Percentiles rank a stretch among this genome's conserved stretches.
These are phyloP conservation scores for Aspergillus sp. DNA, from an alignment of 2,329 filamentous ascomycete species.

Conservation along the genomic window DNA sequence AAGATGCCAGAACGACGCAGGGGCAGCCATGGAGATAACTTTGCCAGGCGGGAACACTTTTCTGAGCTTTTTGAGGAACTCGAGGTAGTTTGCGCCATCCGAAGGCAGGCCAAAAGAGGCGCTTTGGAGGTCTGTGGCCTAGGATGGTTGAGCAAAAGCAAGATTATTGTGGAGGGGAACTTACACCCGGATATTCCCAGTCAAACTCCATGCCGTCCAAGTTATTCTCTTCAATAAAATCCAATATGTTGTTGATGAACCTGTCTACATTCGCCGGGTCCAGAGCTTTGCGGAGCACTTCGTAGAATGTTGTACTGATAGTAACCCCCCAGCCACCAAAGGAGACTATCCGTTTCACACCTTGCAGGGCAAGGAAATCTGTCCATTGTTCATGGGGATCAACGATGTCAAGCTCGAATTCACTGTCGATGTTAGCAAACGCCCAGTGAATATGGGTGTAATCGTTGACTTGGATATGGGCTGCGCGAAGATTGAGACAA, in stretches of 20 bases:
- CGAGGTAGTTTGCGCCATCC: slow-evolving; percentile 38
- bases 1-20: slow-evolving; percentile 35
- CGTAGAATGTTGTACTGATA: slow-evolving; percentile 36
- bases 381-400: slow-evolving; percentile 23
- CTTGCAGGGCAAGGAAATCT: slow-evolving; percentile 30
- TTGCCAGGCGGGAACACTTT: slow-evolving; percentile 17
- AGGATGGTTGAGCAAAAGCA: background rate
- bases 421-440: slow-evolving; percentile 35
- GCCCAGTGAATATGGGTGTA: slow-evolving; percentile 40
- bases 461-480: slow-evolving; percentile 18
- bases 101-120: slow-evolving; percentile 27
- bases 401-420: slow-evolving; percentile 31
- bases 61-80: slow-evolving; percentile 29
- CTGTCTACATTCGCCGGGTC: slow-evolving; percentile 36
- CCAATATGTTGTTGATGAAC: slow-evolving; percentile 37
- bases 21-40: slow-evolving; percentile 26
- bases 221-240: slow-evolving; percentile 11
- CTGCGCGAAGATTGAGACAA: slow-evolving; percentile 30
- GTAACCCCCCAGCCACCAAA: slow-evolving; percentile 50
- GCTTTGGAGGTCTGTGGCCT: slow-evolving; percentile 32
- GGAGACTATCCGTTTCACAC: slow-evolving; percentile 10
- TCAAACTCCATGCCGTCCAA: slow-evolving; percentile 17
- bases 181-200: slow-evolving; percentile 13
- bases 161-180: background rate
- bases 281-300: slow-evolving; percentile 39